phyloP scores from a whole-genome alignment of 108 stramenopile genomes.

The Cyclotella kingstonii region DNA sequence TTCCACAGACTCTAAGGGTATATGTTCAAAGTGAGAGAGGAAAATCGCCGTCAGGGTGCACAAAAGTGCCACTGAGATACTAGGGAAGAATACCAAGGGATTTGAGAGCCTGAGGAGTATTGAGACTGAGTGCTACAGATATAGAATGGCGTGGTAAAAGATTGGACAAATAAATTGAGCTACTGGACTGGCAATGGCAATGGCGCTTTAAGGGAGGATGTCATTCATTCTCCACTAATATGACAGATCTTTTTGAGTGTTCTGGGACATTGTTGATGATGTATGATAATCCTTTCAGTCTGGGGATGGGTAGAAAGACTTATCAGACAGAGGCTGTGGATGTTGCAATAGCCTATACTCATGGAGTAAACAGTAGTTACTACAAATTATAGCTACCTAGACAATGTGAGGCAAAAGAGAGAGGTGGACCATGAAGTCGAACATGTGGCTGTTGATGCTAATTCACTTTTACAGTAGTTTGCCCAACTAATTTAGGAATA shows the following conservation, averaged over 20 bases:
- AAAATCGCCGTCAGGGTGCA: constrained; percentile 64
- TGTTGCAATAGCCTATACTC: too few species aligned
- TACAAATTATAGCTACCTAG: too few species aligned
- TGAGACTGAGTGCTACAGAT: constrained; percentile 75
- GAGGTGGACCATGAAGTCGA: too few species aligned
- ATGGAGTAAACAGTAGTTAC: too few species aligned
- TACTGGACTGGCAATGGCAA: constrained; percentile 60
- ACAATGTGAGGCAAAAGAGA: too few species aligned
- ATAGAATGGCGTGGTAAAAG: constrained; percentile 44
- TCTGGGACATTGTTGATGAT: constrained; percentile 74
- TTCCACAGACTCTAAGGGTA: constrained; percentile 63
- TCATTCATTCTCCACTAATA: too few species aligned
- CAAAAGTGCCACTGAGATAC: constrained; percentile 58
- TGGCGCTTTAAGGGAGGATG: not conserved
- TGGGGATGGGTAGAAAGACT: constrained; percentile 36
- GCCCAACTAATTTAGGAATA: too few species aligned
- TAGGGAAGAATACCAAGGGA: constrained; percentile 71
- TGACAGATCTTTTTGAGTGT: constrained; percentile 80
- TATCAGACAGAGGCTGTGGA: constrained; percentile 61
- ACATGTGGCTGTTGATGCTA: too few species aligned
- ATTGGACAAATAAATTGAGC: constrained; percentile 52
- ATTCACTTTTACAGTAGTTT: too few species aligned
- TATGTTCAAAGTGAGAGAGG: constrained; percentile 57
- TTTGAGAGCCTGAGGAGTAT: constrained; percentile 81
- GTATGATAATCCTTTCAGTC: constrained; percentile 23